Base-by-base conservation (phyloP, 495 filamentous ascomycete species). In the Podospora fimiseda region DNA sequence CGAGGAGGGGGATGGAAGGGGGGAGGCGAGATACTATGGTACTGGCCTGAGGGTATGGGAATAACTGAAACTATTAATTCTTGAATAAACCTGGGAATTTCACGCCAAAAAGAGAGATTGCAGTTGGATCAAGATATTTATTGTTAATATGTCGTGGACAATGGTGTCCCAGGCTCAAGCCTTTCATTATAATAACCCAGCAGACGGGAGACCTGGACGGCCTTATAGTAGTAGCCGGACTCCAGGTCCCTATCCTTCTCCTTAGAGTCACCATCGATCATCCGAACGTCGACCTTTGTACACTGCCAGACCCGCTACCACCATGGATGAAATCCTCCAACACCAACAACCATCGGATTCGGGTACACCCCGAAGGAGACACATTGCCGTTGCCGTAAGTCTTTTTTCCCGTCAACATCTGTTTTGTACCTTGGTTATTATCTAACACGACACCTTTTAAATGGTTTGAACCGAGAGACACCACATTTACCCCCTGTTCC, bases 321-420 rank as follows among this genome's bases (percentile, higher is more conserved):
- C 16, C 39, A 41, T n/a, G 16, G 6, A 11, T 11, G 27, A 33
- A 6, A 5, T 5, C 27, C 11, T 11, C 11, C 27, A 41, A n/a
- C 16, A 7, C 8, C 16, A n/a, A 18, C 39, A 18, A n/a, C 8
- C 39, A 20, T 52, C 66, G 9, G 71, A 76, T n/a, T 59, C 65
- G 23, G 49, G 43, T 5, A 41, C 66, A 14, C 70, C 71, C 21
- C 73, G 76, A 43, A 69, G 78, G 39, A 79, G 77, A 60, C 65
- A 86, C 48, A 88, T 86, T 57, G 79, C 80, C 16, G 80, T 90
- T 33, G 86, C 86, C 36, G 86, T 90, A 78, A 71, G 84, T 61
- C 5, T 9, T 22, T 53, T 44, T n/a, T 23, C 14, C 8, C 14
- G 21, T 13, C 14, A 20, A 5, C 19, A 16, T 20, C 14, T 2